Evolutionary conservation across 192 early-diverging fungal species (phyloP), one percentile per base, ranked within the genome.

Genomic region (Linnemannia exigua): DNA sequence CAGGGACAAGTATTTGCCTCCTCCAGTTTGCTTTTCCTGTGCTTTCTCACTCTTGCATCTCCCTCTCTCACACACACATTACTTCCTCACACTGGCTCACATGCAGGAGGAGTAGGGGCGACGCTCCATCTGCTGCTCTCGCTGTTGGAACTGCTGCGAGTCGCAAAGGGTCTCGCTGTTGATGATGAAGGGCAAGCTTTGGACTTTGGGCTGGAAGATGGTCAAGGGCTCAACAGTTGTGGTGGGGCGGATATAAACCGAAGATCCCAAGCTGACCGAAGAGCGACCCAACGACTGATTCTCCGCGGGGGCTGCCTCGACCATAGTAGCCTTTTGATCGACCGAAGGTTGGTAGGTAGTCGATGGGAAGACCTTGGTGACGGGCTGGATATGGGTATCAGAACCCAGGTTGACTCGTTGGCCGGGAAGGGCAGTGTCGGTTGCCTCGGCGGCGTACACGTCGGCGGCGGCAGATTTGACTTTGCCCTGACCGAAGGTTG

Each of bases 161-260:
- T 58, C 73, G 9, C 36, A 63, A 9, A 58, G 47, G 31, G 73
- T 47, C 63, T 80, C 79, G 22, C 79, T 78, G 44, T 85, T 47
- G 47, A 85, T 79, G 36, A 79, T 75, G 37, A 85, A 79, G 0
- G 83, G 83, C 67, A 85, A 46, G 44, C 74, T 76, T 61, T 37
- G 33, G 35, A 85, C 46, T 71, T 79, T 79, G 68, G 77, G 83
- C 67, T 72, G 83, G 67, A 70, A 85, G 74, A 79, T 76, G 2
- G 77, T 85, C 77, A 76, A 66, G 22, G 83, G 83, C 69, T 84
- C 76, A 17, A 84, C 69, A 22, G 70, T 77, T 0, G 81, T 84
- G 25, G 54, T 51, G 9, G 81, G 81, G 0, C 81, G 81, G 28
- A 84, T 69, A 37, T 76, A 78, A 37, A 84, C 81, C 20, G 72